A percentile compares a stretch with the other conserved stretches of the same genome.
These are phyloP conservation scores for Lipomyces mesembrius DNA, from an alignment of 805 yeast genomes.

Conservation along the genomic window DNA sequence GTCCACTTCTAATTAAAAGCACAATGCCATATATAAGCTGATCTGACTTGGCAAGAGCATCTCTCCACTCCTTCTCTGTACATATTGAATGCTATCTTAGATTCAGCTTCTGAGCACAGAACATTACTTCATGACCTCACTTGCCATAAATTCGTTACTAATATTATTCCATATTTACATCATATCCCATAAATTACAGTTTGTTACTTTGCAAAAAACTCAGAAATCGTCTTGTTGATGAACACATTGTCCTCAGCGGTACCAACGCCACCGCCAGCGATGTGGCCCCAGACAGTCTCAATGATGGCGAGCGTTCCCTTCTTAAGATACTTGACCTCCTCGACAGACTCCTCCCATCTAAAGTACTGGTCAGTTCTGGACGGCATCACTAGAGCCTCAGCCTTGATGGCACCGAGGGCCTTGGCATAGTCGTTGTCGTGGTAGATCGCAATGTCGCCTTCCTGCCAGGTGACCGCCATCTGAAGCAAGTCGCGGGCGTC, in stretches of 20 bases:
- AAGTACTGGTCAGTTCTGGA: conserved; percentile 35
- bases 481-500: conserved; percentile 34
- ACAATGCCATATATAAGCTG: no score
- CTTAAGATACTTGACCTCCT: conserved; percentile 34
- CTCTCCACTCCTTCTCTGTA: no score
- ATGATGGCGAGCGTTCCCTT: conserved; percentile 33
- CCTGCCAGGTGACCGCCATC: conserved; percentile 38
- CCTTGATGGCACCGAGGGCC: conserved; percentile 33
- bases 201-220: conserved; percentile 18
- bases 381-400: conserved; percentile 36
- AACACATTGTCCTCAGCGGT: conserved; percentile 29
- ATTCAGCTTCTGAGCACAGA: no score
- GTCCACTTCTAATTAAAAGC: no score
- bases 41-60: no score
- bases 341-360: conserved; percentile 33
- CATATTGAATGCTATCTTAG: no score
- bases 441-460: conserved; percentile 35
- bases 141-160: no score
- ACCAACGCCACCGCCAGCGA: conserved; percentile 37
- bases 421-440: conserved; percentile 33
- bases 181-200: no score
- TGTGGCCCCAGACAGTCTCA: conserved; percentile 37
- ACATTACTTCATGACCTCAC: no score
- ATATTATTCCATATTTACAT: no score
- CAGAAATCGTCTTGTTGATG: conserved; percentile 26